Conservation (phyloP, 1,284 basidiomycete species). For the Ustilago curta region DNA sequence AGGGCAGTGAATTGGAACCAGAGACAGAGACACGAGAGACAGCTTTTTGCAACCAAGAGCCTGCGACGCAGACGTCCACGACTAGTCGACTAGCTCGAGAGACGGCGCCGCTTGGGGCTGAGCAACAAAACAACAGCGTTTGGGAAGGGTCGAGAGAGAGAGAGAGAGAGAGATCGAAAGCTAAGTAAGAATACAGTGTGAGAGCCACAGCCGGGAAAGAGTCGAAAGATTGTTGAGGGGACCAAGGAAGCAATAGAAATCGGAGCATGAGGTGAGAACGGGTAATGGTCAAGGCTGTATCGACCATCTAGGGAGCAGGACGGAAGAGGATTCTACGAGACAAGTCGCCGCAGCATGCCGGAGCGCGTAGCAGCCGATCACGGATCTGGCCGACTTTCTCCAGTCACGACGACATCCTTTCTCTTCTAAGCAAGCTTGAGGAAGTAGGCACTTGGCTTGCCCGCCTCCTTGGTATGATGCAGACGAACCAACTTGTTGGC, state of each 20-base stretch:
- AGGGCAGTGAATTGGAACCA: not conserved
- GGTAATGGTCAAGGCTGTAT: too few species aligned
- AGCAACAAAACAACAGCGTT: not conserved
- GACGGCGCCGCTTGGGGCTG: slow-evolving; percentile 37
- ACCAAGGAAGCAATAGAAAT: not conserved
- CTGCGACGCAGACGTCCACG: slow-evolving; percentile 40
- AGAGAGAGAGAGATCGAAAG: slow-evolving; percentile 8
- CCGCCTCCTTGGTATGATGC: slow-evolving; percentile 23
- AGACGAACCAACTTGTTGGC: slow-evolving; percentile 41
- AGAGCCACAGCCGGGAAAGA: not conserved
- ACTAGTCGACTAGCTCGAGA: slow-evolving; percentile 13
- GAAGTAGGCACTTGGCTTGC: slow-evolving; percentile 33
- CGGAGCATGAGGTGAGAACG: too few species aligned
- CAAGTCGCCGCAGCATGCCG: not conserved
- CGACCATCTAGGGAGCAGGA: too few species aligned
- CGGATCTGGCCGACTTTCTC: slow-evolving; percentile 6
- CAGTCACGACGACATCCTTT: not conserved
- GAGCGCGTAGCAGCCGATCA: slow-evolving; percentile 6
- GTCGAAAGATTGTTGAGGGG: not conserved
- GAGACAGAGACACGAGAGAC: not conserved
- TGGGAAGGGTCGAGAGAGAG: not conserved
- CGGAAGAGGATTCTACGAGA: too few species aligned
- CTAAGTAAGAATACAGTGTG: slow-evolving; percentile 45
- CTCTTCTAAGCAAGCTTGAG: slow-evolving; percentile 32
- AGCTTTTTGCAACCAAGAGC: not conserved